phyloP scores from a whole-genome alignment of 371 early-diverging fungal species.

The Parasitella parasitica region DNA sequence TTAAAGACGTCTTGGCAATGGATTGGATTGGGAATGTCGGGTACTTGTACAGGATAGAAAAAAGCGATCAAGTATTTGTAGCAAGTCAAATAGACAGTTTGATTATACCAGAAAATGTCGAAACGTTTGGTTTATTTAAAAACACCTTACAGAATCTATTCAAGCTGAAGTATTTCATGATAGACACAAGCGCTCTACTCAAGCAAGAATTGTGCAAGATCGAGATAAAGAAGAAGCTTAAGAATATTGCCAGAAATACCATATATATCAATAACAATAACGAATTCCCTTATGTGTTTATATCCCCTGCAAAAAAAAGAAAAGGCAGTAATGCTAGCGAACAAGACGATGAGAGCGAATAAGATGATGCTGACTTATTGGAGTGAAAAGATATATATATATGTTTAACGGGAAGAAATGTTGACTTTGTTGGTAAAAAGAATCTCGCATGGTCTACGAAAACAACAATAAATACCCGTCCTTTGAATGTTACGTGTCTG shows the following conservation, averaged over 20 bases:
- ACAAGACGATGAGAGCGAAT: conserved; percentile 1
- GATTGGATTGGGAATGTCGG: conserved; percentile 16
- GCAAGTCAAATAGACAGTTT: conserved; percentile 18
- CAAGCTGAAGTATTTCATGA: conserved; percentile 16
- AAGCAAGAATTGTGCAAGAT: conserved; percentile 17
- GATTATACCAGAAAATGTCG: conserved; percentile 19
- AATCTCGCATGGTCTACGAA: conserved; percentile 14
- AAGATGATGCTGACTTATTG: conserved; percentile 19
- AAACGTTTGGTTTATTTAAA: conserved; percentile 19
- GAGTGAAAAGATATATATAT: conserved; percentile 15
- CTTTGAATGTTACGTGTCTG: conserved; percentile 17
- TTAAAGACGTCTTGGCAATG: conserved; percentile 14
- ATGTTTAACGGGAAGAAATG: too few relatives aligned
- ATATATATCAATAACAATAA: conserved; percentile 17
- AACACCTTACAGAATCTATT: conserved; percentile 14
- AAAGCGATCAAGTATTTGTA: conserved; percentile 13
- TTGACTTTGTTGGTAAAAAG: conserved; percentile 17
- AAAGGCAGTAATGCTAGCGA: conserved; percentile 4
- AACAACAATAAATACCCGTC: conserved; percentile 16
- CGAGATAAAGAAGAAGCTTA: conserved; percentile 13
- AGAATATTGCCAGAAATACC: conserved; percentile 13
- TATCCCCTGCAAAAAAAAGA: conserved; percentile 15
- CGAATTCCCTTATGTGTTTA: conserved; percentile 15
- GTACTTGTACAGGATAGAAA: conserved; percentile 19
- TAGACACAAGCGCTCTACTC: conserved; percentile 15